Evolutionary conservation across 192 early-diverging fungal genomes (phyloP).

Genomic region (Linnemannia exigua): DNA sequence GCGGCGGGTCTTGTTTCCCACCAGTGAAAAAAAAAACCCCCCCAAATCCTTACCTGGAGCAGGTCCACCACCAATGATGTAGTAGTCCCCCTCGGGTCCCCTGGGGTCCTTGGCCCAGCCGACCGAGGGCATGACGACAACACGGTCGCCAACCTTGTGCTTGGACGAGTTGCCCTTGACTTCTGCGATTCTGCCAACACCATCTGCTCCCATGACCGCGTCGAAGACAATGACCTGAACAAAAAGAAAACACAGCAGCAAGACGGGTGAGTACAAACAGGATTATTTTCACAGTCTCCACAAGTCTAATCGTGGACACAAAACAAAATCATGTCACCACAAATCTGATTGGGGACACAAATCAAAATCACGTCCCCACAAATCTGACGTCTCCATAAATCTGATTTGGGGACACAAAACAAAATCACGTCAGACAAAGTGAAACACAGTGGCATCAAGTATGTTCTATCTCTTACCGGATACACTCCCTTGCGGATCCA

Average conservation of each 20-base stretch:
- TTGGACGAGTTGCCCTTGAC: slow-evolving; percentile 20
- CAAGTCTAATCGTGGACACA: slow-evolving; percentile 16
- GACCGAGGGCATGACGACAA: slow-evolving; percentile 62
- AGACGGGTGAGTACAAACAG: slow-evolving; percentile 6
- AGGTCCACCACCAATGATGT: slow-evolving; percentile 61
- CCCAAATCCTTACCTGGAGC: slow-evolving; percentile 62
- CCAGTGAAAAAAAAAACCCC: slow-evolving; percentile 30
- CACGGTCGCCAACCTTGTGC: slow-evolving; percentile 27
- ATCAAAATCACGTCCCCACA: not conserved
- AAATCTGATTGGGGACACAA: not conserved
- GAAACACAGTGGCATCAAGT: not conserved
- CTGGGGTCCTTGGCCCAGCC: slow-evolving; percentile 64
- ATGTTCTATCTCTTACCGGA: slow-evolving; percentile 25
- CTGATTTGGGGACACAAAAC: not conserved
- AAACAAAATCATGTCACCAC: slow-evolving; percentile 4
- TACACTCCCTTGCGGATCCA: slow-evolving; percentile 60
- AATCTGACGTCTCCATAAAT: slow-evolving; percentile 8
- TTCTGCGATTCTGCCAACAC: slow-evolving; percentile 55
- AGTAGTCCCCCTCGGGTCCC: slow-evolving; percentile 61
- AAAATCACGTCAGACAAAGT: too few relatives aligned
- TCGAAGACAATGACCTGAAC: slow-evolving; percentile 19
- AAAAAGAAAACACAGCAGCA: not conserved
- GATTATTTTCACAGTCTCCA: slow-evolving; percentile 22
- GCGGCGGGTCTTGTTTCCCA: slow-evolving; percentile 4
- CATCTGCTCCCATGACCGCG: slow-evolving; percentile 67